phyloP scores from a whole-genome alignment of 1,284 basidiomycete genomes.

The Chalciporus sp. region DNA sequence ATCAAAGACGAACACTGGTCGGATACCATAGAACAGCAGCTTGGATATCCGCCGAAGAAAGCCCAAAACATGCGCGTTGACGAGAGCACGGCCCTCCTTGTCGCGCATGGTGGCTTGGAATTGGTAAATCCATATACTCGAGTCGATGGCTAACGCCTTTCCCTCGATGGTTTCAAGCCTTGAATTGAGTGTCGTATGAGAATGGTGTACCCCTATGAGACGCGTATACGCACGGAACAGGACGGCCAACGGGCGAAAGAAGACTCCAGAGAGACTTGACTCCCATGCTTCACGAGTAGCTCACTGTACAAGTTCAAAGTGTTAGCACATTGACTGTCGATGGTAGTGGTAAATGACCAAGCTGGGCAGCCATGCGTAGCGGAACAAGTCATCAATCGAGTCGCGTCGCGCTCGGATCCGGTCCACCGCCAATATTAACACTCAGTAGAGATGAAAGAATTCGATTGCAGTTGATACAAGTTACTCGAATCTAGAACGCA shows the following conservation, averaged over 20 bases:
- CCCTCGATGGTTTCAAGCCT: constrained; percentile 92
- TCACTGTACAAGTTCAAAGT: background rate
- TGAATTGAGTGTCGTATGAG: constrained; percentile 13
- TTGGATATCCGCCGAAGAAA: constrained; percentile 94
- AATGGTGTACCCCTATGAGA: constrained; percentile 4
- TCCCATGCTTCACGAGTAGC: constrained; percentile 62
- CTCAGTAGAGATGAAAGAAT: too few relatives aligned
- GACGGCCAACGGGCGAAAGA: constrained; percentile 86
- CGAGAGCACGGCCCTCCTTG: constrained; percentile 88
- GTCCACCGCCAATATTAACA: too few relatives aligned
- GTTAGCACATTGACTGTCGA: background rate
- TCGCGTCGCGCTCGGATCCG: background rate
- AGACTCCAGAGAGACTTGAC: constrained; percentile 95
- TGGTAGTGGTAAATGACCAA: background rate
- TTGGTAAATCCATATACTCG: constrained; percentile 99
- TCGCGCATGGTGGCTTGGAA: constrained; percentile 99
- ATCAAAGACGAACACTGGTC: constrained; percentile 97
- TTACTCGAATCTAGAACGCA: background rate
- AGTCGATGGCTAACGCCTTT: constrained; percentile 93
- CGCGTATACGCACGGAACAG: constrained; percentile 69
- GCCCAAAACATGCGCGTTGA: constrained; percentile 95
- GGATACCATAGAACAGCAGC: constrained; percentile 94
- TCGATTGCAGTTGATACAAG: background rate
- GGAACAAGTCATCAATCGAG: background rate
- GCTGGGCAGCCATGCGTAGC: background rate